Percentiles rank a stretch among this genome's conserved stretches.
Conservation (phyloP, 148 eudicot genomes). For the Fagopyrum tataricum region DNA sequence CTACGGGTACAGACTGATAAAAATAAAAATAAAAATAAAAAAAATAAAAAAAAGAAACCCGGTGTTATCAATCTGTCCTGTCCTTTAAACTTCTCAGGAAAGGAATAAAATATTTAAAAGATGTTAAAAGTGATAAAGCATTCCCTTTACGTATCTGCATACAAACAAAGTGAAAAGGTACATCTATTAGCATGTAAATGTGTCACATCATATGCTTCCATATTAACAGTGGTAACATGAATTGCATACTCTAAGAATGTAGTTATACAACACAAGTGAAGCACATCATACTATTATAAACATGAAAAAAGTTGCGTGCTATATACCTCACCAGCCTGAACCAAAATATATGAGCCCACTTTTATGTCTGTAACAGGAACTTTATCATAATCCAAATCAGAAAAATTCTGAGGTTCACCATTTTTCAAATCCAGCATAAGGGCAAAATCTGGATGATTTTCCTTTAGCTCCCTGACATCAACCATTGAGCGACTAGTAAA, state of each 20-base stretch:
- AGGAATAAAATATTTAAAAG: not conserved
- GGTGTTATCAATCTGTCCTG: not conserved
- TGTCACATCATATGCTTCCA: not conserved
- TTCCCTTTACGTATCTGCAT: not conserved
- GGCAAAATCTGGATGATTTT: conserved; percentile 87
- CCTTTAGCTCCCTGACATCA: conserved; percentile 92
- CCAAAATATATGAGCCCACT: conserved; percentile 88
- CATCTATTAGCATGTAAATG: not conserved
- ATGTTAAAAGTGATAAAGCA: not conserved
- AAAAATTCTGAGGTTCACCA: conserved; percentile 42
- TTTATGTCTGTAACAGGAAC: conserved; percentile 72
- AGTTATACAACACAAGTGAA: not conserved
- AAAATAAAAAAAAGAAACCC: not conserved
- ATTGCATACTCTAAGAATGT: not conserved
- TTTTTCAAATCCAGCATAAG: conserved; percentile 54
- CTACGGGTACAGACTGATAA: conserved; percentile 91
- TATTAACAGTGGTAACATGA: not conserved
- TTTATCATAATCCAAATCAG: conserved; percentile 61
- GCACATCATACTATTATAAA: not conserved
- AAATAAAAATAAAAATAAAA: no score
- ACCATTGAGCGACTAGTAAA: conserved; percentile 90
- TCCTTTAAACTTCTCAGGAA: not conserved
- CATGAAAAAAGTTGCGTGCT: not conserved
- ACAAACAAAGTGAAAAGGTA: not conserved
- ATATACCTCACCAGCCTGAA: conserved; percentile 99